A percentile compares a stretch with the other conserved stretches of the same genome.
Conservation (phyloP, 2,329 filamentous ascomycete genomes). For the Fusarium stilboides region DNA sequence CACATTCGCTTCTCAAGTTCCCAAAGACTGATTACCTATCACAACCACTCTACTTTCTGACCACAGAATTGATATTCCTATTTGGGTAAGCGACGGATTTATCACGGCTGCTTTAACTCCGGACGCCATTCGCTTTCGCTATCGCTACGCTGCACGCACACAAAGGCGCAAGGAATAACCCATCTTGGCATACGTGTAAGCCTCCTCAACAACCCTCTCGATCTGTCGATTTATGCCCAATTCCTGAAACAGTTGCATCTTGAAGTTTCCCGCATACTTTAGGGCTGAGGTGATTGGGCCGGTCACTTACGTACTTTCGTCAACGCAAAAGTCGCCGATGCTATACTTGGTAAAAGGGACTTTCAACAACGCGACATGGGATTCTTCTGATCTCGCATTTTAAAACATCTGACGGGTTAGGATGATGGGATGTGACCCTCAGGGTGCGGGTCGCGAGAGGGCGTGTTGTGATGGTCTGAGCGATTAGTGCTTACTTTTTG, state of each 20-base stretch:
- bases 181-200: not conserved
- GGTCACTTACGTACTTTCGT: not conserved
- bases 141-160: slow-evolving; percentile 6
- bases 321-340: not conserved
- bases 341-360: not conserved
- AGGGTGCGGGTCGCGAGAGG: slow-evolving; percentile 20
- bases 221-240: slow-evolving; percentile 6
- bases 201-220: not conserved
- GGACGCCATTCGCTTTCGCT: not conserved
- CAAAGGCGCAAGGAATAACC: not conserved
- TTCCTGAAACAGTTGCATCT: slow-evolving; percentile 27
- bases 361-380: slow-evolving; percentile 14
- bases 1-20: not conserved
- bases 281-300: slow-evolving; percentile 6
- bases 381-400: slow-evolving; percentile 33
- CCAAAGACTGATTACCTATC: not conserved
- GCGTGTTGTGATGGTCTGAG: slow-evolving; percentile 8
- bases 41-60: not conserved
- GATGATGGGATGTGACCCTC: slow-evolving; percentile 28
- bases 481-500: slow-evolving; percentile 37
- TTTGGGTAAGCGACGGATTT: slow-evolving; percentile 9
- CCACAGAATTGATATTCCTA: not conserved
- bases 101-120: slow-evolving; percentile 18
- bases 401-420: slow-evolving; percentile 8
- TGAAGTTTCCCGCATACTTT: not conserved